These are phyloP conservation scores for Chrysanthemum lavandulifolium DNA, from an alignment of 129 eudicot genomes.

Conservation along the genomic window DNA sequence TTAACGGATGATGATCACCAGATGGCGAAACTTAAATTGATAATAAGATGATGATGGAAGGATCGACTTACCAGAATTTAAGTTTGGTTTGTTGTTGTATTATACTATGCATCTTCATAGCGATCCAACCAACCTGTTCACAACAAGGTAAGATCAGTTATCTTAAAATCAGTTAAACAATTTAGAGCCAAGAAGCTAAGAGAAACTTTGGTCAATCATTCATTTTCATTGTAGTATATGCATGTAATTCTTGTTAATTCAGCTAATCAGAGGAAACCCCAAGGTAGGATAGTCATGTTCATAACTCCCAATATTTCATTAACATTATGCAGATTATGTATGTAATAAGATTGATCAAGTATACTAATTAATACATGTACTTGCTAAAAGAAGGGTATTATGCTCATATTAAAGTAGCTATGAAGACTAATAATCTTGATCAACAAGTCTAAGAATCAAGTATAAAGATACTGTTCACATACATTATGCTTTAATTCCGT, in stretches of 20 bases:
- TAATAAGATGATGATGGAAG: slow-evolving; percentile 53
- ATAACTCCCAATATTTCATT: slow-evolving; percentile 20
- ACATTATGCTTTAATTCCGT: background rate
- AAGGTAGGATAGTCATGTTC: background rate
- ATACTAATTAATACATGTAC: slow-evolving; percentile 14
- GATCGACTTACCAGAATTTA: slow-evolving; percentile 30
- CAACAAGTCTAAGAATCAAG: slow-evolving; percentile 18
- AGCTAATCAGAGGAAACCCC: background rate
- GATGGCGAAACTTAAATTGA: slow-evolving; percentile 36
- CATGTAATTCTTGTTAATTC: no score
- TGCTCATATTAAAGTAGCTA: slow-evolving; percentile 10
- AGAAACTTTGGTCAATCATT: background rate
- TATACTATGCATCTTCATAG: slow-evolving; percentile 43
- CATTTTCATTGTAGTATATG: background rate
- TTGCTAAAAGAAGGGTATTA: slow-evolving; percentile 13
- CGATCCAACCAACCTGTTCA: slow-evolving; percentile 43
- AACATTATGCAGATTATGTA: slow-evolving; percentile 21
- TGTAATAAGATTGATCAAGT: background rate
- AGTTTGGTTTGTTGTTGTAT: slow-evolving; percentile 35
- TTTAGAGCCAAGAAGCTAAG: background rate
- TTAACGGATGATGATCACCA: slow-evolving; percentile 28
- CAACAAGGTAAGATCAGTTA: slow-evolving; percentile 50
- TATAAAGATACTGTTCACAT: background rate
- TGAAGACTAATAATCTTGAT: slow-evolving; percentile 23
- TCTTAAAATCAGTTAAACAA: slow-evolving; percentile 3